Base-by-base conservation (phyloP, 306 rosid species). In the Vigna mungo region DNA sequence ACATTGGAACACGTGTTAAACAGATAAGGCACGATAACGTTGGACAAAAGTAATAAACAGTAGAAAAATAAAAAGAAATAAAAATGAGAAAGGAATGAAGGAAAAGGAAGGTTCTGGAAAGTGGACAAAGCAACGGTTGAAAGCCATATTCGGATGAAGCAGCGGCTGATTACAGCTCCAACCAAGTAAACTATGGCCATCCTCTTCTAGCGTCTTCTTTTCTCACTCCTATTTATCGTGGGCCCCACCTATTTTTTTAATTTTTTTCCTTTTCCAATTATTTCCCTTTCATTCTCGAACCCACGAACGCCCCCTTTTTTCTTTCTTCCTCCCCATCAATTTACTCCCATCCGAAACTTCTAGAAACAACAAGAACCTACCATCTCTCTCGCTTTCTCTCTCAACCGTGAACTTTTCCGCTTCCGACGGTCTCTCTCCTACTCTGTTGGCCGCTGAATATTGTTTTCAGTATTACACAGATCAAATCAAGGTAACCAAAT, bases 31-130 rank as follows among this genome's bases (percentile, higher is more conserved):
- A 18, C n/a, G 30, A 46, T 67, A 67, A 75, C 20, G 18, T 47
- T 51, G 72, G 59, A 74, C 20, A 48, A 68, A 80, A 74, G 44
- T 72, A 17, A 64, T 53, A 27, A 18, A 32, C 23, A 20, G 46
- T 39, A 63, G 16, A 5, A 16, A 4, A 32, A 6, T 13, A 1
- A 34, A 37, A 62, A 3, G 59, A 47, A 3, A 13, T 9, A 27
- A 9, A 9, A 34, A 20, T 2, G 9, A 61, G 25, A 43, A 30
- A 65, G 1, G 7, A 52, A 59, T 2, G 68, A 82, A 55, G 72
- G 63, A 55, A 21, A 7, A 72, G 65, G 91, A 91, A 89, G 78
- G 59, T 89, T 91, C 94, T 85, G 90, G 90, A 91, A 87, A 82
- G 73, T 61, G 77, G 68, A 65, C 66, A 82, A 54, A 71, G 11